Evolutionary conservation across 2,329 filamentous ascomycete species (phyloP).

Genomic region (Colletotrichum sp.): DNA sequence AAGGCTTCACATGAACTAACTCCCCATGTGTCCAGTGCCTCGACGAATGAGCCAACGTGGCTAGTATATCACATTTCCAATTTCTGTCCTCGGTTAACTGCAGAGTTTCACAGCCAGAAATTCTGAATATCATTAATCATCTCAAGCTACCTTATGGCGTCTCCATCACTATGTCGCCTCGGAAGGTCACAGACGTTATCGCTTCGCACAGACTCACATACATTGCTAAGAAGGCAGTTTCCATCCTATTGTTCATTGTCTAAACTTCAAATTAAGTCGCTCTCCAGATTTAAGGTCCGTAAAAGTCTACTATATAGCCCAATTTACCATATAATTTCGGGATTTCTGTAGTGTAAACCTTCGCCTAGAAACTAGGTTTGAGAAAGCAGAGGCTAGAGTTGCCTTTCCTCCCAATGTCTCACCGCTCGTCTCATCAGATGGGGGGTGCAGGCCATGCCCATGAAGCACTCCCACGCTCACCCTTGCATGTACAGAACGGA

Average conservation of each 20-base stretch:
- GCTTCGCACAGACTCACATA: neutral
- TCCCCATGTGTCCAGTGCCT: fast-evolving
- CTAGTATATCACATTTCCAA: neutral
- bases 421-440: neutral
- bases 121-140: neutral
- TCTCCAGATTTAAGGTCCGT: neutral
- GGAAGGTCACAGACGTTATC: fast-evolving
- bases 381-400: neutral
- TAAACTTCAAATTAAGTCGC: neutral
- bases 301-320: neutral
- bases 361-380: neutral
- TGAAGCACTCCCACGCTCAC: neutral
- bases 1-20: neutral
- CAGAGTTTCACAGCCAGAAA: neutral
- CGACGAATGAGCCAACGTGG: neutral
- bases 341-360: neutral
- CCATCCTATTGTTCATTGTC: neutral
- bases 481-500: neutral
- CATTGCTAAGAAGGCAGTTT: no score
- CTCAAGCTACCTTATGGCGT: no score
- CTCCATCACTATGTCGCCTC: neutral
- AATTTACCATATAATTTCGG: neutral
- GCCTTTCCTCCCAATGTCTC: neutral
- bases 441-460: neutral
- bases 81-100: neutral